phyloP scores from a whole-genome alignment of 805 yeast species.

The Hanseniaspora thailandica region DNA sequence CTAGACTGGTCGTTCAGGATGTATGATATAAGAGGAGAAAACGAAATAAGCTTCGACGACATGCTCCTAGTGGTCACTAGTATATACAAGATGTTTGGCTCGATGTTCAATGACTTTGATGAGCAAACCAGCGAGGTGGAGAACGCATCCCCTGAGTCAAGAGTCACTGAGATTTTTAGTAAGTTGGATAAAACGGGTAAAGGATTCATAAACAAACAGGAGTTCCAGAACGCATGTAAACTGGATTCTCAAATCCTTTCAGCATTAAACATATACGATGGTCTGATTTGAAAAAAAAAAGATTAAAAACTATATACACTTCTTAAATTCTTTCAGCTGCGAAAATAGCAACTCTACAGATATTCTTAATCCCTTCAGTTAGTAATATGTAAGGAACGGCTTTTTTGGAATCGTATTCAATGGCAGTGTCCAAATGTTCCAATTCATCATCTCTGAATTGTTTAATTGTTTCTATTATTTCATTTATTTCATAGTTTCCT shows the following conservation, averaged over 20 bases:
- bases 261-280: slow-evolving; percentile 71
- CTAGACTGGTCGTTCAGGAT: slow-evolving; percentile 79
- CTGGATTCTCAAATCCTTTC: slow-evolving; percentile 63
- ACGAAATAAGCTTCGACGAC: slow-evolving; percentile 63
- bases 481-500: slow-evolving; percentile 40
- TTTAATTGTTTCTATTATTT: slow-evolving; percentile 51
- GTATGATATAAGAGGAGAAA: slow-evolving; percentile 74
- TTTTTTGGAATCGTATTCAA: slow-evolving; percentile 78
- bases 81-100: slow-evolving; percentile 89
- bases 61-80: slow-evolving; percentile 69
- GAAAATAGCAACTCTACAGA: slow-evolving; percentile 83
- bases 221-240: slow-evolving; percentile 71
- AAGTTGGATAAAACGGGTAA: slow-evolving; percentile 60
- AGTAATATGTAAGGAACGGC: slow-evolving; percentile 86
- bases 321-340: slow-evolving; percentile 69
- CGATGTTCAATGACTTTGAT: slow-evolving; percentile 46
- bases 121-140: not conserved
- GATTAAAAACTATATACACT: slow-evolving; percentile 13
- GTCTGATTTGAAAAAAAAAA: too few relatives aligned
- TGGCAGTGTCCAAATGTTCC: slow-evolving; percentile 90
- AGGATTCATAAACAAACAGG: slow-evolving; percentile 64
- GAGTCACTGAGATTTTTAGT: slow-evolving; percentile 71
- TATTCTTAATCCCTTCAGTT: slow-evolving; percentile 73
- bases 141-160: slow-evolving; percentile 60
- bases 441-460: slow-evolving; percentile 86